These are phyloP conservation scores for Cymbopogon citratus DNA, from an alignment of 176 grass and related monocot species.

Conservation along the genomic window DNA sequence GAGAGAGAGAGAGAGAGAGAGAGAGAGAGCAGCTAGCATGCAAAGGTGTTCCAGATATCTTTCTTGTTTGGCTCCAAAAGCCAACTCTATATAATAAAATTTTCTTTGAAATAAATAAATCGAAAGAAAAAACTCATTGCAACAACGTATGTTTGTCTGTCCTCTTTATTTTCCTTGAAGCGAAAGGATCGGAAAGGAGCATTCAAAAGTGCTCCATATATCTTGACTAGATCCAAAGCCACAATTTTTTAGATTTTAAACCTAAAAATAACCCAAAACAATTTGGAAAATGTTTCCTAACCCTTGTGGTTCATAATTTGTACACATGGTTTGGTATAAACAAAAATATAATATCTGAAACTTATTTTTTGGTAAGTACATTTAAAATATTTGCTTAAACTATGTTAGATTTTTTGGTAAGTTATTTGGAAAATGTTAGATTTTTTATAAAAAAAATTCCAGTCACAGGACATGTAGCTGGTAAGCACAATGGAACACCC, in stretches of 20 bases:
- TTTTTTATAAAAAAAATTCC: too few species aligned
- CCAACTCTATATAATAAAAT: neutral
- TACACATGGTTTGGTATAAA: too few species aligned
- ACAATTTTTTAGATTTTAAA: neutral
- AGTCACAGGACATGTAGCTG: too few species aligned
- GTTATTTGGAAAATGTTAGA: too few species aligned
- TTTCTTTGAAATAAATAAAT: neutral
- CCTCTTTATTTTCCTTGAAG: neutral
- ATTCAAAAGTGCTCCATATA: conserved; percentile 21
- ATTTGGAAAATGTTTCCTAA: neutral
- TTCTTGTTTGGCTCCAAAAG: neutral
- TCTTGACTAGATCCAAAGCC: neutral
- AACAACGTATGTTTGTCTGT: neutral
- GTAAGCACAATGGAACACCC: too few species aligned
- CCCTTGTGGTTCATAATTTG: too few species aligned
- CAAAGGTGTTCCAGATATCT: neutral
- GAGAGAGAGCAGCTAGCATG: neutral
- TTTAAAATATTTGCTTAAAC: too few species aligned
- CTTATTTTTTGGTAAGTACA: too few species aligned
- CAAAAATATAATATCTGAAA: too few species aligned
- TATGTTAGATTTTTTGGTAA: too few species aligned
- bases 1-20: too few species aligned
- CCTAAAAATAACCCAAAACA: neutral
- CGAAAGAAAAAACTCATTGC: neutral
- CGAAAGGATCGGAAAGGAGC: neutral